Base-by-base conservation (phyloP, 1,139 yeast genomes). In the Pneumocystis carinii region DNA sequence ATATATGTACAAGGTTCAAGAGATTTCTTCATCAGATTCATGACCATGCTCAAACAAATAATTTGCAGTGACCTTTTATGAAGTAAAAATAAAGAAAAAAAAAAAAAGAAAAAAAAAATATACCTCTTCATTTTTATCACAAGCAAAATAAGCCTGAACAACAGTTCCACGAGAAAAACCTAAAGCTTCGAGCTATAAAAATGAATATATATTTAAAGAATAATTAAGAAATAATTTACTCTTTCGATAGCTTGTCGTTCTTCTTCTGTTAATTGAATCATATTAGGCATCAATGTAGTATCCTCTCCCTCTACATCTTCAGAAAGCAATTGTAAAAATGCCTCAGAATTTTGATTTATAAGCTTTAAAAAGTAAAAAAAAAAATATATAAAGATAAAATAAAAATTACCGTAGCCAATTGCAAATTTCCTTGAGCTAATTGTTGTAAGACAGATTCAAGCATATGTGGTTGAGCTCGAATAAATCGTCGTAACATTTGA, bases 41-140 rank as follows among this genome's bases (percentile, higher is more conserved):
- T 72, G 68, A 53, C 78, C 79, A 64, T 67, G 62, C 59, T 65
- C 62, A 59, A 62, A 65, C 55, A 63, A 61, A 59, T 62, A 64
- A 35, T 66, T 65, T 17, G 67, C 67, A 19, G 67, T 64, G 37
- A 57, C 29, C 59, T 57, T 41, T 58, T 32, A 12, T 15, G 4
- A 19, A 35, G 6, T 8, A n/a, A 59, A 24, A 27, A 59, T 36
- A 57, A n/a, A 59, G 27, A 17, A 17, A 39, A 24, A 2, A 35
- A 5, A 14, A 37, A 35, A 29, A 12, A 14, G 38, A 59, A 14
- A 60, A 67, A 12, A 14, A 32, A 59, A 14, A 60, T 66, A 90
- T 70, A 89, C 82, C 77, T 92, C 97, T 76, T 92, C 98, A 75
- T 92, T 90, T 78, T 90, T 92, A 72, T 94, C 98, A 75, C 98